Evolutionary conservation across 2,329 filamentous ascomycete species (phyloP), one percentile per base, ranked within the genome.

Genomic region (Trichoderma harzianum): DNA sequence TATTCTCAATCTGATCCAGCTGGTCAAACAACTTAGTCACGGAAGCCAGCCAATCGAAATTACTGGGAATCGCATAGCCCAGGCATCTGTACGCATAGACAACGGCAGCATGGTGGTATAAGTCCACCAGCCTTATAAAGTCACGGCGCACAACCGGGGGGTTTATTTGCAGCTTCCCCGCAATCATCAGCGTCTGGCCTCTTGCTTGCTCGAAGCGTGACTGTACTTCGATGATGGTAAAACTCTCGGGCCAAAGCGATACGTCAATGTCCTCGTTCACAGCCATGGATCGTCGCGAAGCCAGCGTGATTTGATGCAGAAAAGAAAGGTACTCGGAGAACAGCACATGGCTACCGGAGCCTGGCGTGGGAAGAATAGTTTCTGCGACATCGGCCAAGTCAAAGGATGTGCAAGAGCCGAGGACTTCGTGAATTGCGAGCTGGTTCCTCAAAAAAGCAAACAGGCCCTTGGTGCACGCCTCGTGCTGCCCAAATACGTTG

Each of bases 371-470:
- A 2, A 69, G 57, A 36, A 78, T 73, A 3, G 77, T 74, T 10
- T 74, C 73, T 34, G 75, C 62, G 18, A 79, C 72, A 36, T 77
- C 76, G 6, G 72, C 57, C 12, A 75, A 18, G 53, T 76, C 72
- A 24, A 79, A 79, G 0, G 77, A 79, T 5, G 78, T 79, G 1
- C 77, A 78, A 10, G 75, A 76, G 10, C 75, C 75, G 7, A 78
- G 55, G 3, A 79, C 74, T 32, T 79, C 78, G 36, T 79, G 74
- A 6, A 79, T 75, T 3, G 76, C 73, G 3, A 79, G 73, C 53
- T 79, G 78, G 58, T 78, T 79, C 8, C 77, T 74, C 7, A 79
- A 60, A 67, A 79, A 79, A 8, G 74, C 75, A 60, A 79, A 77
- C 21, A 78, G 72, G 12, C 74, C 66, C 12, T 76, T 73, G 36